Evolutionary conservation across 495 filamentous ascomycete species (phyloP).

Genomic region (Neurospora discreta): DNA sequence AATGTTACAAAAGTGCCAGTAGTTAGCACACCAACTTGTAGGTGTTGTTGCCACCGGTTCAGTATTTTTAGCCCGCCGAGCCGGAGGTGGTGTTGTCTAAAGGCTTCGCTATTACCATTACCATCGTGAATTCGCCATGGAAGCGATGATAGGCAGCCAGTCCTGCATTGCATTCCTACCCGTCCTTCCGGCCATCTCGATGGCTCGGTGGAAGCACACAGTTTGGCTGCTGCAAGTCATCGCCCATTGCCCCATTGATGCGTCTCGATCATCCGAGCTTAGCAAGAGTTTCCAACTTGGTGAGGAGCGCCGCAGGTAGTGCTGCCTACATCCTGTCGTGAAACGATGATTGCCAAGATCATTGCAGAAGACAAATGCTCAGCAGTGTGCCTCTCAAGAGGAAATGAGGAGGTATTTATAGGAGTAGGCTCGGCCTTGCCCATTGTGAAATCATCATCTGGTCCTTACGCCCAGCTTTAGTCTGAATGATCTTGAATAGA

Average conservation of each 20-base stretch:
- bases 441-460: background rate
- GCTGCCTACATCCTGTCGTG: background rate
- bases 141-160: background rate
- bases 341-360: background rate
- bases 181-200: background rate
- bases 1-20: background rate
- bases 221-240: background rate
- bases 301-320: background rate
- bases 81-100: background rate
- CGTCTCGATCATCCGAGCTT: background rate
- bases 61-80: slow-evolving; percentile 13
- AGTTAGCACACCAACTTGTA: slow-evolving; percentile 8
- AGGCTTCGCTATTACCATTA: background rate
- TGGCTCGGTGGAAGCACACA: background rate
- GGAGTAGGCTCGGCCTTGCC: background rate
- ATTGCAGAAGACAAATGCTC: background rate
- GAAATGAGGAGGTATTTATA: background rate
- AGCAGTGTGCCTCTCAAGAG: background rate
- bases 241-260: background rate
- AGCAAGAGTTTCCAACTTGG: background rate
- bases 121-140: background rate
- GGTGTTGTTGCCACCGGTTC: background rate
- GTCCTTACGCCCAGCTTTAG: background rate
- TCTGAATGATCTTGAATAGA: background rate
- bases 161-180: background rate